Evolutionary conservation across 2,329 filamentous ascomycete genomes (phyloP).

Genomic region (Microdochium trichocladiopsis): DNA sequence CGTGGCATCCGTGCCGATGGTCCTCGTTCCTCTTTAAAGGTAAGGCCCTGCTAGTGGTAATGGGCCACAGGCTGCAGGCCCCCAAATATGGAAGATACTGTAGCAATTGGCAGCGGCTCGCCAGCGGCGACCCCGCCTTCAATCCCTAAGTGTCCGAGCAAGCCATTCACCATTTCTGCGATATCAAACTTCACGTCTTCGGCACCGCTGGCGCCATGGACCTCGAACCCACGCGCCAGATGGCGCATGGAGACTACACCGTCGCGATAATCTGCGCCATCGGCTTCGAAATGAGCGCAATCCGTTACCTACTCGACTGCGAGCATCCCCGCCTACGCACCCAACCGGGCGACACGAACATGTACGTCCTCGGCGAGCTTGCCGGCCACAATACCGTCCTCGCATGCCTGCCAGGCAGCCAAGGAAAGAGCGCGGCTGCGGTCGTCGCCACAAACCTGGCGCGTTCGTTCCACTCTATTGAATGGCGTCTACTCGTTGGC

Average conservation of each 20-base stretch:
- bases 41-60: neutral
- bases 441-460: neutral
- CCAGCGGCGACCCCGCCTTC: neutral
- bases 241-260: slow-evolving; percentile 10
- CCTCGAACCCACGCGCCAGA: neutral
- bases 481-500: slow-evolving; percentile 11
- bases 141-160: neutral
- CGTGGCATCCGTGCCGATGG: neutral
- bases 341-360: slow-evolving; percentile 12
- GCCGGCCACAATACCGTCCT: slow-evolving; percentile 17
- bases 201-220: neutral
- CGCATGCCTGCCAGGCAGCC: slow-evolving; percentile 7
- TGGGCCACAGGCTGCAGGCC: neutral
- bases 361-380: slow-evolving; percentile 16
- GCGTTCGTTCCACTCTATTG: neutral
- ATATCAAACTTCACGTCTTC: neutral
- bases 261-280: slow-evolving; percentile 16
- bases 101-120: neutral
- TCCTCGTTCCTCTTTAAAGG: neutral
- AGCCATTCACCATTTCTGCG: neutral
- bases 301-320: slow-evolving; percentile 17
- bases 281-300: slow-evolving; percentile 17
- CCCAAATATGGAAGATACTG: neutral
- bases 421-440: neutral
- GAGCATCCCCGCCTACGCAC: slow-evolving; percentile 12